Percentiles rank a stretch among this genome's conserved stretches.
Evolutionary conservation across 352 stramenopile species (phyloP).

Genomic region (Pythium grandisporangium): DNA sequence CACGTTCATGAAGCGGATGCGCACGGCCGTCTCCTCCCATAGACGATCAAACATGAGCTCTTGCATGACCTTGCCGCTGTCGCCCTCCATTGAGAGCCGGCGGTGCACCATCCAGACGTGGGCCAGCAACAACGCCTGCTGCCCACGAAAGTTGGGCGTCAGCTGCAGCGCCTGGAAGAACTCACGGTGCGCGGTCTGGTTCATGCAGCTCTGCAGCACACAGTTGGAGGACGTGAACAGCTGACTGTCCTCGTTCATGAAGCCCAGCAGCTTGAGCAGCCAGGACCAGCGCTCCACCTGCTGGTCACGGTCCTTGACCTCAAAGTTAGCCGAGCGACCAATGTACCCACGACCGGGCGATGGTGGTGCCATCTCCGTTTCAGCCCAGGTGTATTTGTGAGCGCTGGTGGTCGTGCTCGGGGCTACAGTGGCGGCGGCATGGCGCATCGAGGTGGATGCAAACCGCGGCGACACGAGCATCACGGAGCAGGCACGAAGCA

Average conservation of each 20-base stretch:
- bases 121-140: constrained; percentile 90
- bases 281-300: constrained; percentile 69
- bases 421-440: constrained; percentile 10
- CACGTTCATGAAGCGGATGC: constrained; percentile 90
- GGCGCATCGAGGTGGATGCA: constrained; percentile 11
- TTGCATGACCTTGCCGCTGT: constrained; percentile 82
- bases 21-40: constrained; percentile 92
- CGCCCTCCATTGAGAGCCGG: constrained; percentile 78
- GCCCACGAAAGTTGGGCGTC: constrained; percentile 82
- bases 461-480: not conserved
- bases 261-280: constrained; percentile 77
- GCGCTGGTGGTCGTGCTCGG: constrained; percentile 2
- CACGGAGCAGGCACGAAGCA: not conserved
- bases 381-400: constrained; percentile 54
- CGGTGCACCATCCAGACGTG: constrained; percentile 97
- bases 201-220: constrained; percentile 81
- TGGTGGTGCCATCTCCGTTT: constrained; percentile 74
- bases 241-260: constrained; percentile 80
- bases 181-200: constrained; percentile 60
- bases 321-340: constrained; percentile 70
- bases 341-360: constrained; percentile 64
- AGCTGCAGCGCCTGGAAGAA: constrained; percentile 66
- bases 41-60: constrained; percentile 96
- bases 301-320: constrained; percentile 57
- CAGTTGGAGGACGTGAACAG: constrained; percentile 63